Evolutionary conservation across 208 protist species (phyloP).

Genomic region (Leishmania lainsoni): DNA sequence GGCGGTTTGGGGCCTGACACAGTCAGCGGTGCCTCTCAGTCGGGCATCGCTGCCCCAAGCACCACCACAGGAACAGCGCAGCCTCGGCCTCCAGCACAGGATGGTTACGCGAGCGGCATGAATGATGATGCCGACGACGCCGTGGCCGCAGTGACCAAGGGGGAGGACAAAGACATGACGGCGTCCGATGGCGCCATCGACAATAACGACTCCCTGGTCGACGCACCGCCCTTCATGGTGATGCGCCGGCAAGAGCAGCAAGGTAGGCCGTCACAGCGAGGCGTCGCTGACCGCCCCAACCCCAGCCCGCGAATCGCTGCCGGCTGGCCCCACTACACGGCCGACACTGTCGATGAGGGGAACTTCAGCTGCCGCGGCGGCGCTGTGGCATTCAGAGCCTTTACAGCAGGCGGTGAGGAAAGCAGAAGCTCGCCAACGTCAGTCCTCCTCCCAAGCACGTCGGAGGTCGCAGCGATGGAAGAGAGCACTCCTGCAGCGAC

Average conservation of each 20-base stretch:
- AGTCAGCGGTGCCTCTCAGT: neutral
- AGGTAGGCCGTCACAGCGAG: neutral
- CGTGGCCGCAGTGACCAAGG: neutral
- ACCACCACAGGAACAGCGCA: constrained; percentile 5
- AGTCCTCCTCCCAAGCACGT: neutral
- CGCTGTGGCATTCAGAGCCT: too few relatives aligned
- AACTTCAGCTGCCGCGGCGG: neutral
- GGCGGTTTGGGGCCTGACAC: neutral
- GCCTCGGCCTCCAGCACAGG: neutral
- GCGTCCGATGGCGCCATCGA: neutral
- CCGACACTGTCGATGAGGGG: constrained; percentile 44
- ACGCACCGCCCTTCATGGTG: neutral
- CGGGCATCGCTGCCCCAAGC: neutral
- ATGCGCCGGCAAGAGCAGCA: neutral
- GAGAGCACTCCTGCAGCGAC: neutral
- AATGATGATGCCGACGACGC: neutral
- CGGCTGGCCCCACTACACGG: constrained; percentile 36
- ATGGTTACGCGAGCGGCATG: neutral
- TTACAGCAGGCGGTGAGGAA: neutral
- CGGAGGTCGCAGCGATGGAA: neutral
- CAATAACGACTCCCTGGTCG: neutral
- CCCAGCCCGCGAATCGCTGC: neutral
- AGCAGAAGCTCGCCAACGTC: neutral
- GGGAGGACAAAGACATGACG: neutral
- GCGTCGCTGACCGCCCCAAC: neutral